Percentiles rank a stretch among this genome's conserved stretches.
Evolutionary conservation across 805 yeast genomes (phyloP).

Genomic region (Maudiozyma barnettii): DNA sequence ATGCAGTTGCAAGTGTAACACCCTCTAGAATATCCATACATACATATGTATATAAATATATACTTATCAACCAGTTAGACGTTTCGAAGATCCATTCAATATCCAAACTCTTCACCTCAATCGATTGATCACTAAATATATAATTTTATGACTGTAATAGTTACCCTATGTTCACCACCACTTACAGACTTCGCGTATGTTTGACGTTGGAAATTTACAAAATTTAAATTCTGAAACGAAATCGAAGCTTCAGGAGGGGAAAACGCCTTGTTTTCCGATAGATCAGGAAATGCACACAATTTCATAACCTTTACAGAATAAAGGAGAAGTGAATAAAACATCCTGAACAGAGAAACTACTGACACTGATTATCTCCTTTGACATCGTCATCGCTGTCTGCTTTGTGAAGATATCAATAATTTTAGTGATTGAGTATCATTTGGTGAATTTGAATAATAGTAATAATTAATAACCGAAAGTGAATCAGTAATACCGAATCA

Average conservation of each 20-base stretch:
- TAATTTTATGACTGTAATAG: not conserved
- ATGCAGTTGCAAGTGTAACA: conserved; percentile 75
- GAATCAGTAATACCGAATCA: not conserved
- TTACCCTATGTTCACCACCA: not conserved
- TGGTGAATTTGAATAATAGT: too few species aligned
- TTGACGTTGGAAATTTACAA: not conserved
- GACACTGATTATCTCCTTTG: too few species aligned
- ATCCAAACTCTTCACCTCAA: not conserved
- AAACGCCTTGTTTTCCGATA: not conserved
- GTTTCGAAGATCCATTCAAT: not conserved
- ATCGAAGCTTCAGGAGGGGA: too few species aligned
- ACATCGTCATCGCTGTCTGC: too few species aligned
- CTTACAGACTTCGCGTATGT: too few species aligned
- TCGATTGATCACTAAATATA: not conserved
- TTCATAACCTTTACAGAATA: too few species aligned
- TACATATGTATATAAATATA: not conserved
- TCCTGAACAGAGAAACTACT: too few species aligned
- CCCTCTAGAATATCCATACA: conserved; percentile 21
- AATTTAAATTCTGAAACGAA: not conserved
- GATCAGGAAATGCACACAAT: not conserved
- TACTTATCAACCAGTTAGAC: not conserved
- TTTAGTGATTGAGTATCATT: not conserved
- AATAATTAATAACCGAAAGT: too few species aligned
- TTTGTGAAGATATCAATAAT: too few species aligned
- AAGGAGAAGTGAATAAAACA: too few species aligned